These are phyloP conservation scores for Alternaria tenuissima DNA, from an alignment of 2,329 filamentous ascomycete genomes.

Conservation along the genomic window DNA sequence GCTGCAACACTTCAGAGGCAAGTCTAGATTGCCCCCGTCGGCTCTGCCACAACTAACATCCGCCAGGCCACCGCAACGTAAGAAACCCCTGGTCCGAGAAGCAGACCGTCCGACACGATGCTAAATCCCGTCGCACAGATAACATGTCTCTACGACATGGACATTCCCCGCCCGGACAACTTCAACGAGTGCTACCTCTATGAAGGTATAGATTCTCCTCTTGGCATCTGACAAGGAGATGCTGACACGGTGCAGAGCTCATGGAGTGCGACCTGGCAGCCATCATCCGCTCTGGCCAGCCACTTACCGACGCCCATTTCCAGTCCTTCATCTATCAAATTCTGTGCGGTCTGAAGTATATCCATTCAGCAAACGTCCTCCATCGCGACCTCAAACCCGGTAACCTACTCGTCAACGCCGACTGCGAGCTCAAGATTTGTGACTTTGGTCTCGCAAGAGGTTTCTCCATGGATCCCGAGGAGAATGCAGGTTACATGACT, in stretches of 20 bases:
- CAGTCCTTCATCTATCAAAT: conserved; percentile 99
- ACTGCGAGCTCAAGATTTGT: conserved; percentile 99
- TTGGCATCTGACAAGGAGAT: neutral
- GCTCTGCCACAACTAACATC: conserved; percentile 31
- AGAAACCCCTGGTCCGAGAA: conserved; percentile 54
- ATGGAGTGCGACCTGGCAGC: conserved; percentile 99
- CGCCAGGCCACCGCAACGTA: conserved; percentile 58
- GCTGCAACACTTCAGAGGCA: conserved; percentile 87
- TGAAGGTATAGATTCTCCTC: conserved; percentile 70
- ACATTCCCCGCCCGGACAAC: conserved; percentile 94
- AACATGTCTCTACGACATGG: conserved; percentile 99
- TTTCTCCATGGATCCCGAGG: conserved; percentile 95
- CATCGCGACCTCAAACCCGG: conserved; percentile 97
- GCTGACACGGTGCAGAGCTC: conserved; percentile 70
- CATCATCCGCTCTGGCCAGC: conserved; percentile 96
- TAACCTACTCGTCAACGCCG: conserved; percentile 96
- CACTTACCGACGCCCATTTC: conserved; percentile 97
- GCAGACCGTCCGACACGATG: conserved; percentile 50
- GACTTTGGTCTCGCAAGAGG: conserved; percentile 97
- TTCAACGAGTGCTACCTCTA: conserved; percentile 99
- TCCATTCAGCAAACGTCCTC: conserved; percentile 97
- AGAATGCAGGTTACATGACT: conserved; percentile 99
- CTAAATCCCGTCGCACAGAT: conserved; percentile 70
- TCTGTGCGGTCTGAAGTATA: conserved; percentile 97
- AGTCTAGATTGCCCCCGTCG: conserved; percentile 16